phyloP scores from a whole-genome alignment of 2,329 filamentous ascomycete species.

The Botrytis pseudocinerea region DNA sequence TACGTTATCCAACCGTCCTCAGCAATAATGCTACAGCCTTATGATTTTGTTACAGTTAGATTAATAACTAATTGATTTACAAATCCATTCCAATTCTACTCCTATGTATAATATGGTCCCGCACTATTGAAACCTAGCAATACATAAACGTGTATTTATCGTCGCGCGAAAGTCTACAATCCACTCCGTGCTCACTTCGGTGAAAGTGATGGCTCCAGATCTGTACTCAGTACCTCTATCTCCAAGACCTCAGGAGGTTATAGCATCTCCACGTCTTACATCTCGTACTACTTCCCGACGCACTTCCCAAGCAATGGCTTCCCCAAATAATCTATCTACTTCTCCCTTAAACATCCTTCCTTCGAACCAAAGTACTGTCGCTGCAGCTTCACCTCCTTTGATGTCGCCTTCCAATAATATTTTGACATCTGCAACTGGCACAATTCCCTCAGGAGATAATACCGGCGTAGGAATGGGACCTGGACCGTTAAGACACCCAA shows the following conservation, averaged over 20 bases:
- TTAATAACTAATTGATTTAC: conserved; percentile 7
- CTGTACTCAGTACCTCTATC: conserved; percentile 41
- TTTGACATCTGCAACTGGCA: conserved; percentile 17
- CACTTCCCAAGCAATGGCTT: conserved; percentile 36
- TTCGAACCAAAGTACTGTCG: conserved; percentile 39
- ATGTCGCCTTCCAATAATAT: conserved; percentile 32
- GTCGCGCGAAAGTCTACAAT: neutral
- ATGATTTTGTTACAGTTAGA: neutral
- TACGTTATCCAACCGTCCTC: neutral
- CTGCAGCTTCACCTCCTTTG: conserved; percentile 34
- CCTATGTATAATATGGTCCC: conserved; percentile 8
- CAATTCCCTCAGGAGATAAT: conserved; percentile 39
- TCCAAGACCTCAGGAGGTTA: conserved; percentile 32
- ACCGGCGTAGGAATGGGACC: conserved; percentile 56
- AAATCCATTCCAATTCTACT: neutral
- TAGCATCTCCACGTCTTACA: conserved; percentile 35
- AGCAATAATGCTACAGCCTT: conserved; percentile 1
- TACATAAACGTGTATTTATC: neutral
- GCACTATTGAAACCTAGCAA: conserved; percentile 12
- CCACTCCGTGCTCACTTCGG: neutral
- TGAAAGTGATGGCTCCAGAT: conserved; percentile 40
- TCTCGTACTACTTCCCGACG: conserved; percentile 36
- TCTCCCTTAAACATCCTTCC: conserved; percentile 66
- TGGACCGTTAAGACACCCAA: conserved; percentile 80
- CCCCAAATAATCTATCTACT: conserved; percentile 60